Evolutionary conservation across 257 asterid species (phyloP), one percentile per base, ranked within the genome.

Genomic region (Salvia rosmarinus): DNA sequence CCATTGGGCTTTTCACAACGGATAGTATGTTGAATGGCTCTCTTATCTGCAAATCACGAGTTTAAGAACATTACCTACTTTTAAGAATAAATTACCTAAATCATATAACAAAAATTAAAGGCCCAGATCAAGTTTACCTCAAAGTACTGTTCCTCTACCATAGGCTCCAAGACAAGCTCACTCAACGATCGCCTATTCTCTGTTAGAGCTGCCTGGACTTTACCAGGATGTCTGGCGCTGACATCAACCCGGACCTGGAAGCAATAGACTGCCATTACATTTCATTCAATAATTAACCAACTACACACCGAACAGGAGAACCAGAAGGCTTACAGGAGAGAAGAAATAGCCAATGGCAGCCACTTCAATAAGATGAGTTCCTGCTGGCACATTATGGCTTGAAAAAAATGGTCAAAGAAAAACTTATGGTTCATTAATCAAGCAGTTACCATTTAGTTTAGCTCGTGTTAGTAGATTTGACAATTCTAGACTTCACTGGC

Each of bases 351-450:
- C 97, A n/a, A 83, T 75, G 32, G 97, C 92, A 71, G 90, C 80
- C 77, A 94, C 96, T 83, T 94, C 99, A 74, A 94, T 89, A 47
- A 94, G 97, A 85, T 94, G 99, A 73, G 99, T 94, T 73, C 97
- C 97, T 51, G 99, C 96, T 9, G 95, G 89, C 74, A 94, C 96
- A 72, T 91, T 81, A 71, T 91, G 96, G 91, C 99, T 93, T 72
- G 72, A 72, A 73, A 72, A 73, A 75, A 50, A 39, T 55, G 64
- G 85, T 88, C 85, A 89, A 89, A 82, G 89, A 85, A 84, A 43
- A 78, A 68, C 69, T 28, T 40, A 9, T 37, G 25, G 21, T 59
- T 40, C 11, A 72, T 60, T n/a, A 44, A 59, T 16, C 39, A 2
- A 51, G 47, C 55, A 58, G 50, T 54, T 52, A 20, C 62, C 64